Base-by-base conservation (phyloP, 2,329 filamentous ascomycete genomes). In the Fusarium heterosporum region DNA sequence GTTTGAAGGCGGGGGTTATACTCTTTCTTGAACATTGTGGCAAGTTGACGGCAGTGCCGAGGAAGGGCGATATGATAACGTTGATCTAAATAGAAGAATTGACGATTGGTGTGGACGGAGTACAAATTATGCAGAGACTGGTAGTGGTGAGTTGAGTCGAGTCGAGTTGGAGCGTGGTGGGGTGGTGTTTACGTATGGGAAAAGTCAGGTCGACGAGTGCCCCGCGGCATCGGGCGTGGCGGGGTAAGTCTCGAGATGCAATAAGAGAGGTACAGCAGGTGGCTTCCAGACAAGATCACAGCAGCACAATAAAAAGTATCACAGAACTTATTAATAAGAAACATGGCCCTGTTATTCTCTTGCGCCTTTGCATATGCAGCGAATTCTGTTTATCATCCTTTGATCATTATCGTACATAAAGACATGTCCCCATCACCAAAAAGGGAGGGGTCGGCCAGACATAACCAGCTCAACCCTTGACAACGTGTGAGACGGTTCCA, bases 21-120 rank as follows among this genome's bases (percentile, higher is more conserved):
- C 93, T 96, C 93, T 85, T 96, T 97, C 78, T 97, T 97, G 78
- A 97, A 97, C 93, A 97, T 97, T 66, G 75, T 88, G 80, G 53
- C 69, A 68, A 67, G 42, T 64, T 56, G 9, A 58, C 51, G 60
- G 55, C 63, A 49, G 49, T 64, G 25, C 55, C 48, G 46, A 55
- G 11, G 29, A 28, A 4, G 6, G 12, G 10, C 17, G 13, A 29
- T 12, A n/a, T 5, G 17, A 17, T 29, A 38, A 26, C 8, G 12
- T 11, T 39, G 13, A 8, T 29, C 12, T 9, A 11, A 36, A 4
- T 4, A 4, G 5, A 16, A 11, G 4, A 12, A 11, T 0, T 16
- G 7, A n/a, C 17, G 17, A 4, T 51, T 10, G 1, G 51, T 26
- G 8, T 16, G 17, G 6, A 2, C 9, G n/a, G 40, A 52, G 14